These are phyloP conservation scores for Solanum peruvianum DNA, from an alignment of 257 asterid genomes.

Conservation along the genomic window DNA sequence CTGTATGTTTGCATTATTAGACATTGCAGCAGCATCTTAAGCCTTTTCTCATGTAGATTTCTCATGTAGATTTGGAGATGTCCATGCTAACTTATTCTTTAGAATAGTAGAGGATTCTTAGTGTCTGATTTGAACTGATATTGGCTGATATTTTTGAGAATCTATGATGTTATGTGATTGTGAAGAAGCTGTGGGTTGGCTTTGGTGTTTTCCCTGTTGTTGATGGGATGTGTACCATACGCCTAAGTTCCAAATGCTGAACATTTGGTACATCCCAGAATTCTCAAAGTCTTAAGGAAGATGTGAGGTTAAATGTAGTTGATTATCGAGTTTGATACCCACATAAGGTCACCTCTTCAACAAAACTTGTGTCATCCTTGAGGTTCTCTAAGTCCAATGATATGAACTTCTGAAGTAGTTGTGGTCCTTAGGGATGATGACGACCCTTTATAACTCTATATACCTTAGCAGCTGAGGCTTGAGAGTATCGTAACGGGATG, in stretches of 20 bases:
- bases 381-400: not conserved
- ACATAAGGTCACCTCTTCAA: not conserved
- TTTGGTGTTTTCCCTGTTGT: not conserved
- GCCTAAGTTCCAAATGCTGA: not conserved
- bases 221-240: not conserved
- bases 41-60: not conserved
- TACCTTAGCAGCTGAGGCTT: not conserved
- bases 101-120: not conserved
- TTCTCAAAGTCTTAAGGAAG: not conserved
- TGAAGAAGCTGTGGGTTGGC: not conserved
- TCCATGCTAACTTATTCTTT: not conserved
- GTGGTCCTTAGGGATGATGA: not conserved
- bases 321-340: not conserved
- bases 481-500: not conserved
- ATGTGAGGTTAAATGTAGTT: not conserved
- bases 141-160: not conserved
- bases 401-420: not conserved
- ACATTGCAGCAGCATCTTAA: not conserved
- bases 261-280: not conserved
- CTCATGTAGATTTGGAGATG: not conserved
- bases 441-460: not conserved
- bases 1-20: not conserved
- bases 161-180: not conserved
- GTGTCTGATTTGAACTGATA: not conserved
- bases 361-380: not conserved